A percentile compares a stretch with the other conserved stretches of the same genome.
phyloP scores from a whole-genome alignment of 306 rosid genomes.

The Biancaea sappan region DNA sequence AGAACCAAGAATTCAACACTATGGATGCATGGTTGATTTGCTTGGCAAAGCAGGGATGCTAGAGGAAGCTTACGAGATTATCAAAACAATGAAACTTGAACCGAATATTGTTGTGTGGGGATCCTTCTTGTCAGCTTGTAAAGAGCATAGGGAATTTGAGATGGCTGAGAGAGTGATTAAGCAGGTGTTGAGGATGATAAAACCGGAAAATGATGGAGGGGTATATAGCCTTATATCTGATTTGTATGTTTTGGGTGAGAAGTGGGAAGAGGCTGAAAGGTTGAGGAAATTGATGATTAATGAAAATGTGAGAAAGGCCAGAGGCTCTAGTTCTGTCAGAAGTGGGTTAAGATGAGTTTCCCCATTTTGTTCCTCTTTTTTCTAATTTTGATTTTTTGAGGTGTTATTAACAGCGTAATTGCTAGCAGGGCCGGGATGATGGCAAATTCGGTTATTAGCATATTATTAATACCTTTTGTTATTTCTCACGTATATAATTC shows the following conservation, averaged over 20 bases:
- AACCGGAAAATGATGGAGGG: slow-evolving; percentile 52
- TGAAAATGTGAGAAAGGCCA: slow-evolving; percentile 43
- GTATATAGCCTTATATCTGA: slow-evolving; percentile 52
- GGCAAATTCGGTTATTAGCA: slow-evolving; percentile 20
- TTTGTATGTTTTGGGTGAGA: slow-evolving; percentile 60
- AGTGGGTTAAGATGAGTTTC: slow-evolving; percentile 9
- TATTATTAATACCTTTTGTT: too few relatives aligned
- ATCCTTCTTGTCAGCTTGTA: slow-evolving; percentile 62
- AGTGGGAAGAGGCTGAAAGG: slow-evolving; percentile 63
- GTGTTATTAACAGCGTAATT: slow-evolving; percentile 10
- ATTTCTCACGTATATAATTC: too few relatives aligned
- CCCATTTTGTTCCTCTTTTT: slow-evolving; percentile 6
- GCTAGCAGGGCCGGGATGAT: neutral
- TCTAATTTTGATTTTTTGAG: neutral
- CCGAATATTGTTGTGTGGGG: slow-evolving; percentile 55
- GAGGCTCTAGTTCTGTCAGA: slow-evolving; percentile 44
- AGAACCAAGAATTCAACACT: slow-evolving; percentile 59
- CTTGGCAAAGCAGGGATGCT: slow-evolving; percentile 59
- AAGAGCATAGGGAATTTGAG: slow-evolving; percentile 57
- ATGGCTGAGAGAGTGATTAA: slow-evolving; percentile 62
- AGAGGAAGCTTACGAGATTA: slow-evolving; percentile 62
- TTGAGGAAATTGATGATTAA: slow-evolving; percentile 50
- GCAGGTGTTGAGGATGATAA: slow-evolving; percentile 43
- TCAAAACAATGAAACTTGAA: slow-evolving; percentile 49
- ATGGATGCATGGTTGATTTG: slow-evolving; percentile 65